Evolutionary conservation across 2,329 filamentous ascomycete species (phyloP).

Genomic region (Verticillium isaacii): DNA sequence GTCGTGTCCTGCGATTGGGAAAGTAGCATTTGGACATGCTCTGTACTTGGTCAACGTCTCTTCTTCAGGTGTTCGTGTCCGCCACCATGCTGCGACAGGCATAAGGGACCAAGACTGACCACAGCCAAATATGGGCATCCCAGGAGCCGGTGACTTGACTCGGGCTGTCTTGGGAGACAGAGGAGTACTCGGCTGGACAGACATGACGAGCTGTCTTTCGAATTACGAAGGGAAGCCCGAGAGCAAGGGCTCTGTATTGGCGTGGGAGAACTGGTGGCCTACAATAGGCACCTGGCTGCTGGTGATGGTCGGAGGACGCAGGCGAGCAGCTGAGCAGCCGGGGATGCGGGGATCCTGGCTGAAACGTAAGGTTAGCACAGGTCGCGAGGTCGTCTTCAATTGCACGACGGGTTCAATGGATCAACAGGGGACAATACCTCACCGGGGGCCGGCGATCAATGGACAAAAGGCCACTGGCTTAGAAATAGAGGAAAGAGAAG

Average conservation of each 20-base stretch:
- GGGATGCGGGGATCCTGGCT: background rate
- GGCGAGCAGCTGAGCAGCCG: background rate
- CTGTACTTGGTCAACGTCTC: constrained; percentile 32
- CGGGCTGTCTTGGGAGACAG: constrained; percentile 53
- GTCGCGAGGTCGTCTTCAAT: background rate
- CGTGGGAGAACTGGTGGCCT: background rate
- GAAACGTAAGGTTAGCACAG: background rate
- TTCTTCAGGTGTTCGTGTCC: constrained; percentile 3
- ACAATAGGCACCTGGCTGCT: background rate
- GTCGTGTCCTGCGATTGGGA: constrained; percentile 56
- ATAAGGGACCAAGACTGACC: constrained; percentile 38
- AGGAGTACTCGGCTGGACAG: constrained; percentile 42
- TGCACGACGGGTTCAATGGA: background rate
- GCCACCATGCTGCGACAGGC: constrained; percentile 3
- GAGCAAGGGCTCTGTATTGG: background rate
- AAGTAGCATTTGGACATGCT: constrained; percentile 67
- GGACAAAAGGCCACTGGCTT: background rate
- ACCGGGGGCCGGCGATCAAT: background rate
- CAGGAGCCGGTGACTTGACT: constrained; percentile 54
- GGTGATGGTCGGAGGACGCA: background rate
- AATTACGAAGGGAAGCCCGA: background rate
- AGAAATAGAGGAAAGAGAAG: background rate
- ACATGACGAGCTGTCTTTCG: constrained; percentile 26
- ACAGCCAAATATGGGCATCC: constrained; percentile 59
- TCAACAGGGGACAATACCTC: background rate